phyloP scores from a whole-genome alignment of 177 flowering plant genomes.

The Vitis hybrid region DNA sequence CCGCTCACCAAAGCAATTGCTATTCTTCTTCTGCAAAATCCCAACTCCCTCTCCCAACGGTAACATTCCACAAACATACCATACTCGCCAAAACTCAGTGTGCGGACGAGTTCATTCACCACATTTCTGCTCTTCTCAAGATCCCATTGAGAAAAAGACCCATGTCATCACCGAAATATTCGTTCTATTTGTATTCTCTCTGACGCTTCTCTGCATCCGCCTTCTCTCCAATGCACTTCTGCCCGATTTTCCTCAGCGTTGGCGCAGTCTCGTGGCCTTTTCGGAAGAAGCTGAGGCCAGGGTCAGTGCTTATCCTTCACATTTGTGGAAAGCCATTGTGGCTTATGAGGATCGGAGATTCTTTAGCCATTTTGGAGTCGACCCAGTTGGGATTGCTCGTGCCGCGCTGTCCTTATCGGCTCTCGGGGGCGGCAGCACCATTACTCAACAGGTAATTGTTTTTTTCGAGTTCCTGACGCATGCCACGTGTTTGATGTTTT shows the following conservation, averaged over 20 bases:
- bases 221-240: slow-evolving; percentile 24
- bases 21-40: neutral
- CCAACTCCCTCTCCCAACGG: neutral
- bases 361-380: slow-evolving; percentile 45
- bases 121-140: neutral
- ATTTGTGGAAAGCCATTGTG: slow-evolving; percentile 39
- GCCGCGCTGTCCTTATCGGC: slow-evolving; percentile 35
- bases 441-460: slow-evolving; percentile 45
- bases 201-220: slow-evolving; percentile 22
- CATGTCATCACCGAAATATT: slow-evolving; percentile 11
- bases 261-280: slow-evolving; percentile 31
- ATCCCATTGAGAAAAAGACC: neutral
- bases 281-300: slow-evolving; percentile 30
- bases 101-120: slow-evolving; percentile 9
- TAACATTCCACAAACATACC: neutral
- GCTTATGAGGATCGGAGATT: slow-evolving; percentile 52
- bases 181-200: slow-evolving; percentile 18
- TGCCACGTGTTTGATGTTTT: slow-evolving; percentile 20
- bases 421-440: slow-evolving; percentile 53
- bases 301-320: slow-evolving; percentile 25
- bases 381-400: slow-evolving; percentile 38
- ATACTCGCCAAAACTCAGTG: neutral
- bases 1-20: no score
- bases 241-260: slow-evolving; percentile 34
- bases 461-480: neutral